Evolutionary conservation across 495 filamentous ascomycete species (phyloP), one percentile per base, ranked within the genome.

Genomic region (Penicillium longicatenatum): DNA sequence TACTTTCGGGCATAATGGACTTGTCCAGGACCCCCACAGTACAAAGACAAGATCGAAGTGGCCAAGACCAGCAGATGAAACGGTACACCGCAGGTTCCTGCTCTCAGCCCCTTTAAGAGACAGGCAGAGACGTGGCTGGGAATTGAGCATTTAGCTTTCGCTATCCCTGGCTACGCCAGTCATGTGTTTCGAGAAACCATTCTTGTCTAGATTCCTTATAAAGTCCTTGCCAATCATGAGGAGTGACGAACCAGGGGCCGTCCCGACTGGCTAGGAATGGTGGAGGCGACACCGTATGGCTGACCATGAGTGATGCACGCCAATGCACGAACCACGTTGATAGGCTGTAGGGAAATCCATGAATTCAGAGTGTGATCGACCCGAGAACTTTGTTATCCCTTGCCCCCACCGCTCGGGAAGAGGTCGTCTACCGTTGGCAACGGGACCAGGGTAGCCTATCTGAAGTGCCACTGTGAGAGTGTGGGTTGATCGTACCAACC

Each of bases 311-410:
- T 5, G 43, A 24, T 17, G 45, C 60, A 62, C 55, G 60, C 55
- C 31, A 50, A 29, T 31, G 42, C 51, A 12, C 2, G 12, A 35
- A 6, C 14, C 21, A 10, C 39, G 21, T 16, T 58, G 60, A 62
- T 62, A 58, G 60, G 60, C 39, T 37, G 46, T 43, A 42, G 19
- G 37, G 31, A 43, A 53, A 55, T 47, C 47, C 55, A 51, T 48
- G 50, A 54, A 35, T 54, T 29, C n/a, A n/a, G 20, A 47, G 46
- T 24, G 7, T 22, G 46, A 58, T 62, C 60, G 60, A 57, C 55
- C 60, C 60, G 60, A 62, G 42, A 62, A 58, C 60, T 50, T 57
- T 51, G 46, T 54, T 58, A 54, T 58, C 55, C 60, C 46, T 55
- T 58, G 60, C 45, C 52, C 44, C 47, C 60, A 45, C 30, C 37